Evolutionary conservation across 148 eudicot species (phyloP), one percentile per base, ranked within the genome.

Genomic region (Vaccinium macrocarpon): DNA sequence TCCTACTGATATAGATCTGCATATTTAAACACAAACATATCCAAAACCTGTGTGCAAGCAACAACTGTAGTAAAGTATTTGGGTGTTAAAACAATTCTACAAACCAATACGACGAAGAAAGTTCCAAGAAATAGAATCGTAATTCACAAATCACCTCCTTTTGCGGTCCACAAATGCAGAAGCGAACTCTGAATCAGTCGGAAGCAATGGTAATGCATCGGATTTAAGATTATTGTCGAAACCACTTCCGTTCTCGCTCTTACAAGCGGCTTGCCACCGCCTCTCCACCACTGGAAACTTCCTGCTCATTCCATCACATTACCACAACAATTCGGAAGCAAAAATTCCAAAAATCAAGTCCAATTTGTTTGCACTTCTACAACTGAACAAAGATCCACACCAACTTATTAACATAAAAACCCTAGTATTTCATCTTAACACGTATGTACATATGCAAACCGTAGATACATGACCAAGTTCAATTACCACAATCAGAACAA

Each of bases 211-310:
- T 66, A 53, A 79, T 38, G 88, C 70, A 27, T 53, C 80, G 56
- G 2, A 53, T 78, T 72, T 78, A 48, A 32, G 73, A 70, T 27
- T 79, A 80, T 57, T 84, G 48, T 64, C 84, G 1, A 23, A 16
- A 10, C 53, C 10, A 32, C 73, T 70, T 56, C 49, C 80, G 50
- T 85, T 81, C 61, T 86, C 91, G 25, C 82, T 88, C 88, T 87
- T 91, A 71, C 91, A 97, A 7, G 94, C 91, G 2, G 82, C 87
- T 13, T 94, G 93, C 99, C 99, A 97, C 84, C 96, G 89, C 82
- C 89, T 89, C 91, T 95, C 98, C 66, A 93, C 98, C 80, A 93
- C 92, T 78, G 97, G 93, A 91, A 97, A 97, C 88, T 92, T 91
- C 94, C 99, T 97, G 90, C 21, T 51, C 61, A 35, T 25, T 51